Percentiles rank a stretch among this genome's conserved stretches.
Conservation (phyloP, 306 rosid genomes). For the Medicago arabica region DNA sequence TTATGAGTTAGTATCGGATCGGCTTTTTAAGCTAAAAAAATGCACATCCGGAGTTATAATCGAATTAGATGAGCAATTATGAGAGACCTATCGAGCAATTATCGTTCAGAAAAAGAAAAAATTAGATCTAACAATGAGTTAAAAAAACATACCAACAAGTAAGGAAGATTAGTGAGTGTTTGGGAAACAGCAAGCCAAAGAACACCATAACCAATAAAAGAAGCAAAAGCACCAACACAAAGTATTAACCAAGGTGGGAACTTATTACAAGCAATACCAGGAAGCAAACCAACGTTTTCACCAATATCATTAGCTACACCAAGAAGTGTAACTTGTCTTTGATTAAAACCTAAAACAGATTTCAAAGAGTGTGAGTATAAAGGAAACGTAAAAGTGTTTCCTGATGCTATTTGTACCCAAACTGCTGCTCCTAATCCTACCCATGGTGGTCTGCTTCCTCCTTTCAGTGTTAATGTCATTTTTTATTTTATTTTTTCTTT, state of each 20-base stretch:
- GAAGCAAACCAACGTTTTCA: slow-evolving; percentile 73
- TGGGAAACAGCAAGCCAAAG: slow-evolving; percentile 63
- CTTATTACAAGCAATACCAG: slow-evolving; percentile 77
- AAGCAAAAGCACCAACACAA: slow-evolving; percentile 57
- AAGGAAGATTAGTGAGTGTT: slow-evolving; percentile 57
- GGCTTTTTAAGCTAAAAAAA: too few species aligned
- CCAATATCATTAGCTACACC: slow-evolving; percentile 86
- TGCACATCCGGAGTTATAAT: too few species aligned
- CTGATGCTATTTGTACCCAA: slow-evolving; percentile 76
- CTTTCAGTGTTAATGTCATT: slow-evolving; percentile 46
- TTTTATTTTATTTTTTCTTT: too few species aligned
- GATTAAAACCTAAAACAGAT: slow-evolving; percentile 68
- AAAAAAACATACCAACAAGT: slow-evolving; percentile 54
- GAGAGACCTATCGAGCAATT: too few species aligned
- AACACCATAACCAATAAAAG: slow-evolving; percentile 71
- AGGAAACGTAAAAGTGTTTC: slow-evolving; percentile 65
- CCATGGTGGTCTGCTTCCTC: slow-evolving; percentile 85
- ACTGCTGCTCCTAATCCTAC: slow-evolving; percentile 74
- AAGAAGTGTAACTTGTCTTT: slow-evolving; percentile 70
- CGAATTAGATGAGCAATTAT: too few species aligned
- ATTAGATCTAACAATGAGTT: not conserved
- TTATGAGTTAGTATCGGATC: too few species aligned
- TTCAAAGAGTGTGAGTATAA: slow-evolving; percentile 79
- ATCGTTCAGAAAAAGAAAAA: too few species aligned
- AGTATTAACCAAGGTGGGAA: slow-evolving; percentile 76